Percentiles rank a stretch among this genome's conserved stretches.
These are phyloP conservation scores for Fraxinus platypoda DNA, from an alignment of 305 asterid species.

Conservation along the genomic window DNA sequence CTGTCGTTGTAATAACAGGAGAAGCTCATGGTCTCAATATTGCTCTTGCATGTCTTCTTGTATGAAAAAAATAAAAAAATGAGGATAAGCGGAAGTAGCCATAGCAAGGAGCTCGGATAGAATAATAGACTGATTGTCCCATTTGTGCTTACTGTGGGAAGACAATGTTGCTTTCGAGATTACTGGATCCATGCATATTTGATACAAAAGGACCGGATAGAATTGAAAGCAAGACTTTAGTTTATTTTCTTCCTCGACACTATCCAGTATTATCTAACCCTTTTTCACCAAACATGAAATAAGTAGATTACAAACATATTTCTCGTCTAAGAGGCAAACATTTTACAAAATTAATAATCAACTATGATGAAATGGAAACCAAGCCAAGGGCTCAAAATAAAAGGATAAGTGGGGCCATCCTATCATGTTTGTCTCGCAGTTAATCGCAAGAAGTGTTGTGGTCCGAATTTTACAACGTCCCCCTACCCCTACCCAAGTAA, in stretches of 20 bases:
- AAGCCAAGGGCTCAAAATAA: slow-evolving; percentile 14
- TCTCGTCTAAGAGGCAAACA: neutral
- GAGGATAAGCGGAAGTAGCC: neutral
- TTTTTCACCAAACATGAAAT: neutral
- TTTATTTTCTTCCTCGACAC: neutral
- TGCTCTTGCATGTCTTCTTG: neutral
- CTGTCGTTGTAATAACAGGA: neutral
- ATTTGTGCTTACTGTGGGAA: neutral
- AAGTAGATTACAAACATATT: neutral
- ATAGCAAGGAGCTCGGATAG: neutral
- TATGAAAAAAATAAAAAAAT: neutral
- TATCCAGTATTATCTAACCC: neutral
- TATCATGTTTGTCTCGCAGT: slow-evolving; percentile 36
- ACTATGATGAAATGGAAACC: neutral
- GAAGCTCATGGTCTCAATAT: neutral
- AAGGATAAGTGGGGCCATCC: slow-evolving; percentile 48
- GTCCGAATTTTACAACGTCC: slow-evolving; percentile 27
- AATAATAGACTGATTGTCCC: neutral
- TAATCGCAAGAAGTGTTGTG: slow-evolving; percentile 29
- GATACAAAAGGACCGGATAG: neutral
- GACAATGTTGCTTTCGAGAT: neutral
- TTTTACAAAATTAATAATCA: neutral
- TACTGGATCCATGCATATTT: neutral
- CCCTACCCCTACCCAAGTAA: slow-evolving; percentile 6
- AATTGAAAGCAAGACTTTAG: neutral